Evolutionary conservation across 805 yeast species (phyloP).

Genomic region (Metschnikowia chrysomelidarum): DNA sequence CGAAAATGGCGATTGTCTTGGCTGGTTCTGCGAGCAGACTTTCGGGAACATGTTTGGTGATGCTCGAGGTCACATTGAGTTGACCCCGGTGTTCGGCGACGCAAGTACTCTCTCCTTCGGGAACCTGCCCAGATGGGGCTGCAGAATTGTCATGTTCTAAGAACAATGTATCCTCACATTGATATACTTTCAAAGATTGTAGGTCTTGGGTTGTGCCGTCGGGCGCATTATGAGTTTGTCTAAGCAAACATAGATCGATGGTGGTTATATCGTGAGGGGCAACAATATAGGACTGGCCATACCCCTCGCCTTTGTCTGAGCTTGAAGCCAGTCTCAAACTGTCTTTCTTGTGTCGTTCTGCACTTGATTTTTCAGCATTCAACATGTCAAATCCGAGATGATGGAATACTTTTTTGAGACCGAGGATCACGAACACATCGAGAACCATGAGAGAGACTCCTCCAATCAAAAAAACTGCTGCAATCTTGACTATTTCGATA

Average conservation of each 20-base stretch:
- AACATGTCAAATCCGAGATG: conserved; percentile 10
- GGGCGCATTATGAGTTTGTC: conserved; percentile 7
- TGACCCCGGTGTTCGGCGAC: too few species aligned
- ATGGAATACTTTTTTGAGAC: conserved; percentile 20
- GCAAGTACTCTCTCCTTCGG: too few species aligned
- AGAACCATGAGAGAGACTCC: conserved; percentile 49
- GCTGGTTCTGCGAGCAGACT: conserved; percentile 14
- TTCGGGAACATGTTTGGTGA: not conserved
- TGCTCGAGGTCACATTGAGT: too few species aligned
- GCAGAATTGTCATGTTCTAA: too few species aligned
- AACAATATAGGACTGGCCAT: conserved; percentile 13
- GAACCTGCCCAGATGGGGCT: too few species aligned
- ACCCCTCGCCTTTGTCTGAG: conserved; percentile 13
- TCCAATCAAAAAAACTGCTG: conserved; percentile 70
- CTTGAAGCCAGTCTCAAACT: conserved; percentile 8
- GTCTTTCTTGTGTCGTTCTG: conserved; percentile 26
- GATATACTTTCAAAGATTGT: too few species aligned
- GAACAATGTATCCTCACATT: too few species aligned
- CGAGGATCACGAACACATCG: conserved; percentile 38
- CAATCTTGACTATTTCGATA: conserved; percentile 68
- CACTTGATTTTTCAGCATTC: conserved; percentile 10
- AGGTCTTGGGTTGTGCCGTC: not conserved
- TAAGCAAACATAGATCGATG: conserved; percentile 25
- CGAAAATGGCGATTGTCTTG: conserved; percentile 31
- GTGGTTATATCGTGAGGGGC: conserved; percentile 39